Conservation (phyloP, 305 asterid genomes). For the Euphrasia arctica region DNA sequence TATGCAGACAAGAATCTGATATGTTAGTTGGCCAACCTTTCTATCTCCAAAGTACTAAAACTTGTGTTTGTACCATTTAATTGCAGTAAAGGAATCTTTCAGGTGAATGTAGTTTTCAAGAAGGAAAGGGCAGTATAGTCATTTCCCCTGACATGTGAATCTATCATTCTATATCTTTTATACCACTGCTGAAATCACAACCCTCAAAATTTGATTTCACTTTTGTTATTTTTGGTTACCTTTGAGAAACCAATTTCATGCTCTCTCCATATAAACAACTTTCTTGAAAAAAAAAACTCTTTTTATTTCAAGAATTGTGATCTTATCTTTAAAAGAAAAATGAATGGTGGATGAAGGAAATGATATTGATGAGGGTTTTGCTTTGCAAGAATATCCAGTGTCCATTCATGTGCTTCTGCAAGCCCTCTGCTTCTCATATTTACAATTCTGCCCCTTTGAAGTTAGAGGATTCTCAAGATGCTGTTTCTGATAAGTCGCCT, state of each 20-base stretch:
- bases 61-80: not conserved
- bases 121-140: conserved; percentile 19
- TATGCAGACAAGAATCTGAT: not conserved
- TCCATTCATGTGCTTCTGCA: conserved; percentile 84
- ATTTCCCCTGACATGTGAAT: conserved; percentile 16
- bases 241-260: not conserved
- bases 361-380: conserved; percentile 75
- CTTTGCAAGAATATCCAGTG: conserved; percentile 72
- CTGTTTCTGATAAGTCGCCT: conserved; percentile 27
- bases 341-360: conserved; percentile 49
- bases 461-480: conserved; percentile 35
- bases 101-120: conserved; percentile 12
- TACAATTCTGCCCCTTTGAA: conserved; percentile 49
- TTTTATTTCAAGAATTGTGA: not conserved
- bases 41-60: not conserved
- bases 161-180: conserved; percentile 22
- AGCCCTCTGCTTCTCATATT: conserved; percentile 74
- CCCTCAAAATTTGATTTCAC: not conserved
- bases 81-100: conserved; percentile 11
- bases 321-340: conserved; percentile 18
- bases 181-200: too few relatives aligned
- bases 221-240: too few relatives aligned
- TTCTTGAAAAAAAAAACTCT: too few relatives aligned
- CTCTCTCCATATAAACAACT: too few relatives aligned
- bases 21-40: not conserved